A percentile compares a stretch with the other conserved stretches of the same genome.
Evolutionary conservation across 352 stramenopile genomes (phyloP).

Genomic region (Phytophthora palmivora): DNA sequence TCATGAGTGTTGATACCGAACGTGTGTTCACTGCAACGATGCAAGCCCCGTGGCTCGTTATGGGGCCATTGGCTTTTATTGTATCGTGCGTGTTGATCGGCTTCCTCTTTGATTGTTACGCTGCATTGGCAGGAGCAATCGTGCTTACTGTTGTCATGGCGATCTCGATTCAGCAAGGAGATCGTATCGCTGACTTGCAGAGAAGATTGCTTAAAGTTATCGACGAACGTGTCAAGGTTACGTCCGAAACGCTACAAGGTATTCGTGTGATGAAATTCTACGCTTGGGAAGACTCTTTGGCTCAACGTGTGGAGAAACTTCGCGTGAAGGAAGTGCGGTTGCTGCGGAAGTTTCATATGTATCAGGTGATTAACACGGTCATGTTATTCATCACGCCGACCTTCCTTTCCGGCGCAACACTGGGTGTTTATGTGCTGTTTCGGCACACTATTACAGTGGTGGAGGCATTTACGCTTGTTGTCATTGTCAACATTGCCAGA

Average conservation of each 20-base stretch:
- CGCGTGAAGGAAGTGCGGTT: constrained; percentile 49
- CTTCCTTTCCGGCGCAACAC: constrained; percentile 15
- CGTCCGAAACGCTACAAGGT: constrained; percentile 94
- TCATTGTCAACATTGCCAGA: constrained; percentile 38
- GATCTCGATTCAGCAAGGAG: constrained; percentile 18
- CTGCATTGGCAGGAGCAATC: constrained; percentile 14
- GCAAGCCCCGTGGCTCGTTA: constrained; percentile 34
- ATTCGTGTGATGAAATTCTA: constrained; percentile 94
- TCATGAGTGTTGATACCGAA: too few species aligned
- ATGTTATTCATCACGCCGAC: constrained; percentile 45
- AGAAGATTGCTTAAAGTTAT: constrained; percentile 45
- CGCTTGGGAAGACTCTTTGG: constrained; percentile 66
- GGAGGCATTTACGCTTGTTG: constrained; percentile 38
- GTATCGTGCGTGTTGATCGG: constrained; percentile 37
- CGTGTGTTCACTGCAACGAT: constrained; percentile 44
- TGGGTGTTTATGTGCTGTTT: constrained; percentile 36
- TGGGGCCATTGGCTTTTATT: constrained; percentile 36
- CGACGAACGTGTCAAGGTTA: constrained; percentile 88
- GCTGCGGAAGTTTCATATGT: constrained; percentile 42
- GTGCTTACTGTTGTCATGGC: constrained; percentile 30
- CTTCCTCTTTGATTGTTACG: constrained; percentile 38
- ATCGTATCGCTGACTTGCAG: too few species aligned
- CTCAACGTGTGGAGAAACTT: constrained; percentile 42
- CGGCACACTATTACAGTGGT: constrained; percentile 28
- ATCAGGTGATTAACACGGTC: constrained; percentile 50